Conservation (phyloP, 2,329 filamentous ascomycete genomes). For the Alternaria gansuensis region DNA sequence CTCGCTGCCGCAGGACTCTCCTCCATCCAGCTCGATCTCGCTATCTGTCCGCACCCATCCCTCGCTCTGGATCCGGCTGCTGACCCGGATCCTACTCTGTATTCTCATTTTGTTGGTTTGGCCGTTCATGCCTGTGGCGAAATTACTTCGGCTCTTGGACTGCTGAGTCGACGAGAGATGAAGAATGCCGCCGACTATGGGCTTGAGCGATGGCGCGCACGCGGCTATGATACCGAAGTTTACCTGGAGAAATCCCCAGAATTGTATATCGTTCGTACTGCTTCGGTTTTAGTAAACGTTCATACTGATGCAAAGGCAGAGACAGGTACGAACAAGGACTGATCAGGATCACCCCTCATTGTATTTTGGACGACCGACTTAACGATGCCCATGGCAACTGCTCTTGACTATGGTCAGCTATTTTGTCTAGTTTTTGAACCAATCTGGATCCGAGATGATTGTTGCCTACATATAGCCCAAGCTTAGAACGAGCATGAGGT, state of each 20-base stretch:
- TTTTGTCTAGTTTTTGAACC: too few species aligned
- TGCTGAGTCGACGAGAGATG: conserved; percentile 1
- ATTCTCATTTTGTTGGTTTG: neutral
- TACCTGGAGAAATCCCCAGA: conserved; percentile 7
- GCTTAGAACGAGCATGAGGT: conserved; percentile 1
- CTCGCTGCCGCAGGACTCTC: neutral
- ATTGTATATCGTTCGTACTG: conserved; percentile 5
- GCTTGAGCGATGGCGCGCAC: conserved; percentile 7
- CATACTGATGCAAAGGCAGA: neutral
- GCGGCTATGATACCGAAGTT: conserved; percentile 3
- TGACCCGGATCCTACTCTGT: conserved; percentile 1
- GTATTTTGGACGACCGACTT: conserved; percentile 4
- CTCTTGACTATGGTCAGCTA: conserved; percentile 1
- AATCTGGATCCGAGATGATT: neutral
- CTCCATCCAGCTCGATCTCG: conserved; percentile 7
- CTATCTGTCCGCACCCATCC: conserved; percentile 1
- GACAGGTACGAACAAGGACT: neutral
- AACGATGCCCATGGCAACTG: conserved; percentile 1
- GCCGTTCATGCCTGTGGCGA: neutral
- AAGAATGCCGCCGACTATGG: conserved; percentile 2
- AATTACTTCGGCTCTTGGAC: conserved; percentile 5
- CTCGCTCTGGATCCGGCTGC: neutral
- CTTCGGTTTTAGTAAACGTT: neutral
- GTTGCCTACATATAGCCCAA: neutral
- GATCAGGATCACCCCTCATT: conserved; percentile 1